Conservation (phyloP, 1,284 basidiomycete genomes). For the Cryptococcus jaspeensis region DNA sequence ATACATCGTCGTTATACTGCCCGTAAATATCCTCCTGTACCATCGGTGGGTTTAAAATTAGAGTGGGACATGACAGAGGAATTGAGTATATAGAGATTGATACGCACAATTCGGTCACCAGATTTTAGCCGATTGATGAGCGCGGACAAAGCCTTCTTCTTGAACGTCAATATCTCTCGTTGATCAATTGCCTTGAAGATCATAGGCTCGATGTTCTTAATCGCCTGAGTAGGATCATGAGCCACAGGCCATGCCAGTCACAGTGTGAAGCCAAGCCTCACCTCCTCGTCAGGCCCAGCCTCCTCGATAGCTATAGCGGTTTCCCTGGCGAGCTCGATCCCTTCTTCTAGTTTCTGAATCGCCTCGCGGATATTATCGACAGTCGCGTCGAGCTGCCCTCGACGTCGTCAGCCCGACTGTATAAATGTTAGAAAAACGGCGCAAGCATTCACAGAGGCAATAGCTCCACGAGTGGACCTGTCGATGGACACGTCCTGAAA, state of each 20-base stretch:
- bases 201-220: constrained; percentile 18
- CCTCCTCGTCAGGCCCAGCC: constrained; percentile 28
- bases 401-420: background rate
- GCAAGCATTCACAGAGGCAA: background rate
- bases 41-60: background rate
- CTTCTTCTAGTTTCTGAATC: constrained; percentile 20
- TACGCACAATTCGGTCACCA: constrained; percentile 61
- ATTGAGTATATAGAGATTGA: background rate
- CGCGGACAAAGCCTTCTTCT: constrained; percentile 55
- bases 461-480: background rate
- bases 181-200: constrained; percentile 21
- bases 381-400: constrained; percentile 12
- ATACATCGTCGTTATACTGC: constrained; percentile 14
- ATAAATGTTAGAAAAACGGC: background rate
- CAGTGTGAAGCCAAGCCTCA: constrained; percentile 9
- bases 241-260: background rate
- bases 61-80: too few relatives aligned
- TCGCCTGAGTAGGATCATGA: constrained; percentile 12
- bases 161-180: constrained; percentile 17
- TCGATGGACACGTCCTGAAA: constrained; percentile 22
- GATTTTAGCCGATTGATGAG: constrained; percentile 60
- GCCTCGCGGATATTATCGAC: constrained; percentile 16
- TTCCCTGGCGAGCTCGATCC: constrained; percentile 16
- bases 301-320: constrained; percentile 31
- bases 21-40: constrained; percentile 18